Evolutionary conservation across 371 early-diverging fungal species (phyloP).

Genomic region (Mucor racemosus): DNA sequence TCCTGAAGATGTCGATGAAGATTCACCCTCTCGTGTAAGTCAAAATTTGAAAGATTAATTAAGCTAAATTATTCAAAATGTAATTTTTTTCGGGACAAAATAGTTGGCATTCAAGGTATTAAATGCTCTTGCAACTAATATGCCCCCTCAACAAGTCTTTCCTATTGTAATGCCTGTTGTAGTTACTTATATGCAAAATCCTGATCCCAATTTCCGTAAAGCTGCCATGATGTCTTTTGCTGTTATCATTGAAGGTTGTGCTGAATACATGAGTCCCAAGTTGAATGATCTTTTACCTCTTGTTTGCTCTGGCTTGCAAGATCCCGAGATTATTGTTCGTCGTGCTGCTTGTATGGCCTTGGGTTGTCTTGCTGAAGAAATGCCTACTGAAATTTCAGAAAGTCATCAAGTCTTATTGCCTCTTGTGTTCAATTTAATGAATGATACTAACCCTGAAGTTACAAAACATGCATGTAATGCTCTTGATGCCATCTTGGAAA

Average conservation of each 20-base stretch:
- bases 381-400: slow-evolving; percentile 78
- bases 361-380: slow-evolving; percentile 80
- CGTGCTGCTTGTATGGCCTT: slow-evolving; percentile 89
- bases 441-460: slow-evolving; percentile 73
- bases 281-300: slow-evolving; percentile 76
- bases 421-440: slow-evolving; percentile 78
- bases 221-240: slow-evolving; percentile 91
- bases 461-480: slow-evolving; percentile 84
- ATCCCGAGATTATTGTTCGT: slow-evolving; percentile 79
- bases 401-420: slow-evolving; percentile 85
- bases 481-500: slow-evolving; percentile 86
- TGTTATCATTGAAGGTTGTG: slow-evolving; percentile 85
- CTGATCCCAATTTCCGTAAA: slow-evolving; percentile 75
- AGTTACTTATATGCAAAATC: slow-evolving; percentile 74
- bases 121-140: slow-evolving; percentile 77
- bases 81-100: no score
- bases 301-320: slow-evolving; percentile 79
- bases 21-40: slow-evolving; percentile 77
- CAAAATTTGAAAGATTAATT: neutral
- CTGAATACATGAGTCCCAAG: slow-evolving; percentile 79
- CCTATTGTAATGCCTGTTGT: slow-evolving; percentile 76
- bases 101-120: slow-evolving; percentile 70
- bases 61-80: no score
- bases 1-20: slow-evolving; percentile 84
- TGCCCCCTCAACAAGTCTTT: slow-evolving; percentile 90